A percentile compares a stretch with the other conserved stretches of the same genome.
These are phyloP conservation scores for Fusarium tupiense DNA, from an alignment of 2,329 filamentous ascomycete genomes.

Conservation along the genomic window DNA sequence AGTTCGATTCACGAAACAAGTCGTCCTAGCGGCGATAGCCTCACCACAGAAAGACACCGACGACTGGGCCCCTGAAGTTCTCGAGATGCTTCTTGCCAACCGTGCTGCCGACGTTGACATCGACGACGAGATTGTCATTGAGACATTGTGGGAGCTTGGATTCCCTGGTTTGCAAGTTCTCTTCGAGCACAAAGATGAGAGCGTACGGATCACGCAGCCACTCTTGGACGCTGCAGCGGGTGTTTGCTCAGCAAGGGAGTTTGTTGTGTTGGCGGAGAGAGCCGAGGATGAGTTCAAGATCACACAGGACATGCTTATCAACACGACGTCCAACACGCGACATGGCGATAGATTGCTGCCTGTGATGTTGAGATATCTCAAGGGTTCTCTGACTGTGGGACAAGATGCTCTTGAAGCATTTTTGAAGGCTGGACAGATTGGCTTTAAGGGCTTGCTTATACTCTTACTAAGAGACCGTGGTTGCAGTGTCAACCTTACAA, in stretches of 20 bases:
- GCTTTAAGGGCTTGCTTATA: conserved; percentile 22
- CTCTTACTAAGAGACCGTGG: conserved; percentile 19
- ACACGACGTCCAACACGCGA: conserved; percentile 14
- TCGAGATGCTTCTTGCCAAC: conserved; percentile 25
- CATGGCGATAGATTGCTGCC: conserved; percentile 23
- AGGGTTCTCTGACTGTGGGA: conserved; percentile 4
- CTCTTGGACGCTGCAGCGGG: conserved; percentile 20
- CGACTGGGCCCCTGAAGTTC: conserved; percentile 24
- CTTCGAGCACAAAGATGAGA: conserved; percentile 15
- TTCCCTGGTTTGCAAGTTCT: conserved; percentile 18
- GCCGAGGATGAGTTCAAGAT: conserved; percentile 24
- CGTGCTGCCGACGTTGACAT: conserved; percentile 22
- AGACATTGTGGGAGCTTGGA: conserved; percentile 12
- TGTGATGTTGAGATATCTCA: conserved; percentile 17
- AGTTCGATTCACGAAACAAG: conserved; percentile 18
- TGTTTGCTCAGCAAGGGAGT: conserved; percentile 22
- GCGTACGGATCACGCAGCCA: conserved; percentile 13
- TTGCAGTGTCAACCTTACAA: conserved; percentile 17
- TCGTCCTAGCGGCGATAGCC: conserved; percentile 17
- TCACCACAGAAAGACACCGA: conserved; percentile 15
- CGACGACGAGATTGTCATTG: conserved; percentile 18
- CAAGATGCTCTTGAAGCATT: conserved; percentile 23
- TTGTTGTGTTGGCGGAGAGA: conserved; percentile 5
- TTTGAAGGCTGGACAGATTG: conserved; percentile 17
- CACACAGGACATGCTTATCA: conserved; percentile 28